Evolutionary conservation across 495 filamentous ascomycete species (phyloP), one percentile per base, ranked within the genome.

Genomic region (Friedmanniomyces simplex): DNA sequence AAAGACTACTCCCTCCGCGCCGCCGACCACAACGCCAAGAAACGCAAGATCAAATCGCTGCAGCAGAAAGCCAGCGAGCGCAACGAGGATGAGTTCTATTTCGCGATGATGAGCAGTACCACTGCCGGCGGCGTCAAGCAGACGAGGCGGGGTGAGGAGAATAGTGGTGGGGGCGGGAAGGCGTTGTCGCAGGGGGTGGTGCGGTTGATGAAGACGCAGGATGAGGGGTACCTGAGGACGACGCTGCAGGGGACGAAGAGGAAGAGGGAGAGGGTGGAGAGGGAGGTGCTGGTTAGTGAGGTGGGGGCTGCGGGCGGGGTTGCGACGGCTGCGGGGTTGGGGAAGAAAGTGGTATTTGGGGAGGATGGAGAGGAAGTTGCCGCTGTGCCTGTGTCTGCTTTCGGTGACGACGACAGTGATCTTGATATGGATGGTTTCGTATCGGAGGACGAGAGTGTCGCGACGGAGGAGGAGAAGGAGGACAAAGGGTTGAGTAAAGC

Each of bases 31-130:
- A 89, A 88, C 67, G 72, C 72, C 63, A 97, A 98, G 69, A 86
- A 94, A 68, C 74, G 74, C n/a, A 82, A 84, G 28, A 76, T 96
- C 43, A 84, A 86, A 67, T 77, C 80, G 1, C 82, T 98, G 18
- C 78, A 83, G 61, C 77, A 84, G 58, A 96, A 95, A 72, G 91
- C 85, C 22, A 77, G 80, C 55, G 82, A 93, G 42, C 84, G 88
- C 60, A 97, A 98, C 70, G 89, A 91, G 41, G 93, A 98, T 81
- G 90, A 96, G 71, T 98, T 97, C 76, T 83, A 87, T 72, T 96
- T 88, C 67, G 86, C 83, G 24, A 98, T 98, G 93, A 79, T 94
- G 70, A 78, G 74, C 50, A 75, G 69, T 0, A 71, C 78, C 53
- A 81, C 83, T 28, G 79, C 80, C 55, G 82, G 85, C 60, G 85